phyloP scores from a whole-genome alignment of 179 eudicot genomes.

The Silene coronaria region DNA sequence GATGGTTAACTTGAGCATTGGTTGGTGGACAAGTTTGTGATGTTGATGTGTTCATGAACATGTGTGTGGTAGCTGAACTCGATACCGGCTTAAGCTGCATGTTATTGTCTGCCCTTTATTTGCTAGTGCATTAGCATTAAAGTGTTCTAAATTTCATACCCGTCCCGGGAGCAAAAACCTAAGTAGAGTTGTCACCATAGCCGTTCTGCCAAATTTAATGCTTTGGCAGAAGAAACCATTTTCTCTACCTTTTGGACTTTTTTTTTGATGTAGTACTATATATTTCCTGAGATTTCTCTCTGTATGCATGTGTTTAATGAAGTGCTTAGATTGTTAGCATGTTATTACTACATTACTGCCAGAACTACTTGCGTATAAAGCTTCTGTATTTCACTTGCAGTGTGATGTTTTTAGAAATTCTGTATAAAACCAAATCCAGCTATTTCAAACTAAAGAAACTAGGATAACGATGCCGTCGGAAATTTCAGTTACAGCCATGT shows the following conservation, averaged over 20 bases:
- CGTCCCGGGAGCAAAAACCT: neutral
- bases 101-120: neutral
- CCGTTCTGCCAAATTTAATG: no score
- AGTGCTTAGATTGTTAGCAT: neutral
- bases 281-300: no score
- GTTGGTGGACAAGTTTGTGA: neutral
- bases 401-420: neutral
- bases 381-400: neutral
- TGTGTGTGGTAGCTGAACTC: neutral
- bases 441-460: neutral
- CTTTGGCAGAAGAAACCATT: no score
- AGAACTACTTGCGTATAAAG: neutral
- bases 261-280: no score
- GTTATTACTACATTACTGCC: neutral
- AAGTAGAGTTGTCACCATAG: no score
- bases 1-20: neutral
- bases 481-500: neutral
- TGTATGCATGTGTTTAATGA: neutral
- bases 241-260: no score
- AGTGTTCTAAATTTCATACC: neutral
- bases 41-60: constrained; percentile 2
- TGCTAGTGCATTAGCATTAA: neutral
- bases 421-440: neutral
- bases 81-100: neutral
- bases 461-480: neutral